A percentile compares a stretch with the other conserved stretches of the same genome.
These are phyloP conservation scores for Tubosaeta sp. DNA, from an alignment of 768 basidiomycete species.

Conservation along the genomic window DNA sequence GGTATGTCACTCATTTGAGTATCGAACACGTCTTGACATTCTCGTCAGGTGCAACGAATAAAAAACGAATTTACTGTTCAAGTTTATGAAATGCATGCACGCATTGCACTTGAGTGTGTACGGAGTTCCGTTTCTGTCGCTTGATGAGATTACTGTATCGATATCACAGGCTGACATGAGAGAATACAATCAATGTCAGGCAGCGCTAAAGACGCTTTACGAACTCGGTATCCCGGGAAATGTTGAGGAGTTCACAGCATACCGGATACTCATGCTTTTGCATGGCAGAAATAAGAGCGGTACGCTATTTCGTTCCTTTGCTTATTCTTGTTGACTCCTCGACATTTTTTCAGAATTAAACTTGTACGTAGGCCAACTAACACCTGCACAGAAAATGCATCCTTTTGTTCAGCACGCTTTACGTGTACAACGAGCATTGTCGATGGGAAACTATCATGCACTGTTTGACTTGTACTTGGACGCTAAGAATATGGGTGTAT, in stretches of 20 bases:
- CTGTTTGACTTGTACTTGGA: slow-evolving; percentile 80
- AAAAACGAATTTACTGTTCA: slow-evolving; percentile 97
- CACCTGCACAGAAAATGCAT: slow-evolving; percentile 81
- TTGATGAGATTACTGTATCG: slow-evolving; percentile 13
- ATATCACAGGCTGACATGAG: slow-evolving; percentile 83
- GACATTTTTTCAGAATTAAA: slow-evolving; percentile 68
- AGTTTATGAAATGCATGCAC: slow-evolving; percentile 97
- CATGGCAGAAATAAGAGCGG: slow-evolving; percentile 94
- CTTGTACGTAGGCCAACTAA: slow-evolving; percentile 96
- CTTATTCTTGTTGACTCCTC: background rate
- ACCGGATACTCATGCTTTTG: slow-evolving; percentile 92
- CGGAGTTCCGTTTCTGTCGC: slow-evolving; percentile 21
- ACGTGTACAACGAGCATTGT: slow-evolving; percentile 79
- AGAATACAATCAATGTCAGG: slow-evolving; percentile 98
- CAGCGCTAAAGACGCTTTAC: slow-evolving; percentile 83
- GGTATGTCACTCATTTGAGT: slow-evolving; percentile 46
- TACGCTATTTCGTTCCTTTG: slow-evolving; percentile 35
- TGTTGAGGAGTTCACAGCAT: slow-evolving; percentile 94
- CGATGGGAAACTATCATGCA: slow-evolving; percentile 92
- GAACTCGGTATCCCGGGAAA: slow-evolving; percentile 91
- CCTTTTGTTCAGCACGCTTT: slow-evolving; percentile 84
- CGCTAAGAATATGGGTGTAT: slow-evolving; percentile 96
- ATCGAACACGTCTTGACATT: slow-evolving; percentile 4
- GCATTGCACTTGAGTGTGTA: slow-evolving; percentile 93
- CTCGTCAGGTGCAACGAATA: slow-evolving; percentile 86